Conservation (phyloP, 148 eudicot genomes). For the Rhododendron simsii region DNA sequence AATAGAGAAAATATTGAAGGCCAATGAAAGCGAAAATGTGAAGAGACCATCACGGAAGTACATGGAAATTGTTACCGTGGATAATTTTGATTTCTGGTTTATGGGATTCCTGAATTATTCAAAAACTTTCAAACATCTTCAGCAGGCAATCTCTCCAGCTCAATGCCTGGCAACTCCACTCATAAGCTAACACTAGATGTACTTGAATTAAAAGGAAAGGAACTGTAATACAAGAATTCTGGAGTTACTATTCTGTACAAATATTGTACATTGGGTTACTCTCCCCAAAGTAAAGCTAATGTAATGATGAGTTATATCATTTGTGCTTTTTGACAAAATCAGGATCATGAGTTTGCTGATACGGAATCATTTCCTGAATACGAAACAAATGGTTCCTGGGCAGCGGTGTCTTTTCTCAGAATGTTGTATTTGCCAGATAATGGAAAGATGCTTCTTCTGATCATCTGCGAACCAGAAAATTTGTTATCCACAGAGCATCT, state of each 20-base stretch:
- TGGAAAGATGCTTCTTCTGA: not conserved
- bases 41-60: slow-evolving; percentile 28
- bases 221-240: not conserved
- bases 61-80: slow-evolving; percentile 31
- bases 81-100: slow-evolving; percentile 43
- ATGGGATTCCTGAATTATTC: slow-evolving; percentile 32
- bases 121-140: slow-evolving; percentile 23
- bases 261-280: not conserved
- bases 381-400: not conserved
- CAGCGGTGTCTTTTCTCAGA: not conserved
- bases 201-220: not conserved
- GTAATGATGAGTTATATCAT: not conserved
- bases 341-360: not conserved
- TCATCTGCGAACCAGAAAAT: not conserved
- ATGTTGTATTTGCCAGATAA: not conserved
- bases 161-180: not conserved
- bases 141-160: slow-evolving; percentile 15
- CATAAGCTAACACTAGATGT: not conserved
- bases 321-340: not conserved
- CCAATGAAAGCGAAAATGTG: slow-evolving; percentile 18
- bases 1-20: slow-evolving; percentile 20
- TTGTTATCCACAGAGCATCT: not conserved
- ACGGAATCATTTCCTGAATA: not conserved
- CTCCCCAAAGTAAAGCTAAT: not conserved
- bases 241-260: not conserved